phyloP scores from a whole-genome alignment of 345 rosid genomes.

The Corymbia maculata region DNA sequence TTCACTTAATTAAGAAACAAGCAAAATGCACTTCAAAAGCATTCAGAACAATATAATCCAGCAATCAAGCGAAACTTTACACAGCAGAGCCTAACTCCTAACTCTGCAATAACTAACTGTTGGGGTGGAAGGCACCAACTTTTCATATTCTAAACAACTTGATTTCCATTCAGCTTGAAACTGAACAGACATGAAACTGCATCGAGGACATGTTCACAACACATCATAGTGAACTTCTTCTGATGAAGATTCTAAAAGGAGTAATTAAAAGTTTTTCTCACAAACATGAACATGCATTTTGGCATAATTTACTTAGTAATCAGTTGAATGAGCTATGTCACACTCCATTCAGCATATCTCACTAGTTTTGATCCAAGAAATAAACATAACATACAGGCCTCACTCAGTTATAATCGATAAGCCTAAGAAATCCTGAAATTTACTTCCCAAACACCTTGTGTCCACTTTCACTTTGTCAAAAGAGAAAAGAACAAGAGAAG shows the following conservation, averaged over 20 bases:
- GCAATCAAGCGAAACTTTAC: not conserved
- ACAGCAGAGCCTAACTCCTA: not conserved
- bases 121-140: not conserved
- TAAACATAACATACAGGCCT: not conserved
- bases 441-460: not conserved
- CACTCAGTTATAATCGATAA: not conserved
- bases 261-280: not conserved
- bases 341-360: not conserved
- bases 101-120: not conserved
- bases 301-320: not conserved
- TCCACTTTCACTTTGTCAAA: not conserved
- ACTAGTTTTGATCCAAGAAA: not conserved
- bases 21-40: not conserved
- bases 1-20: not conserved
- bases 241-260: not conserved
- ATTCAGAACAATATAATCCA: not conserved
- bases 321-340: not conserved
- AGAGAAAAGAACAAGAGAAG: not conserved
- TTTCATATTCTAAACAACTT: not conserved
- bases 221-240: not conserved
- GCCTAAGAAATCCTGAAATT: not conserved
- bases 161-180: not conserved
- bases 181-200: not conserved
- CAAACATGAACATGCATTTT: not conserved
- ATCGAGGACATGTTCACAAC: not conserved